Conservation (phyloP, 73 alveolate species). For the Tetrahymena elliotti region DNA sequence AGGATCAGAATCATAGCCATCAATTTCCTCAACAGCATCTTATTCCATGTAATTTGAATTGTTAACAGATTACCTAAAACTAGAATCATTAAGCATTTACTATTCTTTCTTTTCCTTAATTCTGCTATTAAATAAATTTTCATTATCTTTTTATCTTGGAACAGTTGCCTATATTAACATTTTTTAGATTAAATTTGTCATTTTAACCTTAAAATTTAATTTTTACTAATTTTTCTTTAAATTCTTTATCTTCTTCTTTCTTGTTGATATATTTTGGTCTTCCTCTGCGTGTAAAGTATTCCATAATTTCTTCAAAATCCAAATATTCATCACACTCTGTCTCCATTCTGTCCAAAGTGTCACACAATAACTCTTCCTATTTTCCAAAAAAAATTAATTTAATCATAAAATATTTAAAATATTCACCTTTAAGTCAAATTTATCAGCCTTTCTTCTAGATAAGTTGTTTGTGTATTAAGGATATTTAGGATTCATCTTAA, state of each 20-base stretch:
- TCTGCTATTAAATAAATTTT: background rate
- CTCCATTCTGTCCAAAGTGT: slow-evolving; percentile 71
- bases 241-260: slow-evolving; percentile 40
- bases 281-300: slow-evolving; percentile 76
- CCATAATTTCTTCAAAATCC: slow-evolving; percentile 61
- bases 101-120: background rate
- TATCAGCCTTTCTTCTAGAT: slow-evolving; percentile 22
- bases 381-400: background rate
- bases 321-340: slow-evolving; percentile 42
- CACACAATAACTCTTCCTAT: slow-evolving; percentile 51
- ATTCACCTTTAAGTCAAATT: background rate
- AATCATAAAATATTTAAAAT: background rate
- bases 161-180: background rate
- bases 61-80: slow-evolving; percentile 1
- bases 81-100: background rate
- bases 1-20: slow-evolving; percentile 49
- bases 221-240: background rate
- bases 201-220: background rate
- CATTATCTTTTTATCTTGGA: background rate
- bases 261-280: slow-evolving; percentile 43
- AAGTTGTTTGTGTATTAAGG: slow-evolving; percentile 4
- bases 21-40: slow-evolving; percentile 13
- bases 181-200: background rate
- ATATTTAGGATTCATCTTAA: slow-evolving; percentile 22
- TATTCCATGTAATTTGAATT: slow-evolving; percentile 2